phyloP scores from a whole-genome alignment of 192 early-diverging fungal species.

The Spizellomyces sp. region DNA sequence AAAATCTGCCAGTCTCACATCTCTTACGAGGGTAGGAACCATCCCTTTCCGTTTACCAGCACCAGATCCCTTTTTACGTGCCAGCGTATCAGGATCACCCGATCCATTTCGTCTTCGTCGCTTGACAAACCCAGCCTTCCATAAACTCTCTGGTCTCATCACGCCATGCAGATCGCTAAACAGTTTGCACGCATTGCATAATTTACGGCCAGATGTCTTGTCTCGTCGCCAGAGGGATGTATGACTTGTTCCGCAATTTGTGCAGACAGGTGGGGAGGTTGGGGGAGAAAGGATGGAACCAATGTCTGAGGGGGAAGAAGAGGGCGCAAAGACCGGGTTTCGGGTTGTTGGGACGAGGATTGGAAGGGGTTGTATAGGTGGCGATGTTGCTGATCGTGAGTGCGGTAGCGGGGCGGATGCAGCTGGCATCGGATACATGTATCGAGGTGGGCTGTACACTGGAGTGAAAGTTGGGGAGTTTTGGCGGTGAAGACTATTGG shows the following conservation, averaged over 20 bases:
- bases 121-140: not conserved
- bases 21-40: no score
- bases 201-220: constrained; percentile 8
- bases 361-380: not conserved
- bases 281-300: not conserved
- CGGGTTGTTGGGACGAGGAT: not conserved
- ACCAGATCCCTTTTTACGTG: no score
- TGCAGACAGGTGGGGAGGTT: not conserved
- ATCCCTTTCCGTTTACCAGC: no score
- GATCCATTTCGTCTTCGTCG: not conserved
- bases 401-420: not conserved
- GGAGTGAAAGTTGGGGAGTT: no score
- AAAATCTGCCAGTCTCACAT: no score
- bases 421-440: not conserved
- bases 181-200: constrained; percentile 12
- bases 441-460: no score
- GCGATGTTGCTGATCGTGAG: not conserved
- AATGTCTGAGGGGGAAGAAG: not conserved
- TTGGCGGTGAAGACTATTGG: no score
- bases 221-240: constrained; percentile 10
- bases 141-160: constrained; percentile 2
- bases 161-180: constrained; percentile 9
- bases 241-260: constrained; percentile 1
- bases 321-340: no score
- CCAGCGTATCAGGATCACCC: not conserved